Percentiles rank a stretch among this genome's conserved stretches.
phyloP scores from a whole-genome alignment of 1,139 yeast genomes.

The Saccharomycopsis phalli region DNA sequence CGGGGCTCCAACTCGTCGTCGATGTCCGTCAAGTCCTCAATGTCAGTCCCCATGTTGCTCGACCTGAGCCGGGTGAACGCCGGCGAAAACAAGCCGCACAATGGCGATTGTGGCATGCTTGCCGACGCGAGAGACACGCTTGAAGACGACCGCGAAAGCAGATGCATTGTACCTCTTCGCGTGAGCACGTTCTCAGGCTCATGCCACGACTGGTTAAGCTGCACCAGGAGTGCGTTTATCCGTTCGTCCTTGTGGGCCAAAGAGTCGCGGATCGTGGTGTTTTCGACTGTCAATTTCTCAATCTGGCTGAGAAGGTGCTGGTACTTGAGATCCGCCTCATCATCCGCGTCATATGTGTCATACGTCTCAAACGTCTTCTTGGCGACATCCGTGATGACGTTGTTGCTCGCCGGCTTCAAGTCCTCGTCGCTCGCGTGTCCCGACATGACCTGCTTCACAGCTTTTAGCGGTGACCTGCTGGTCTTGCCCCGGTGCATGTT shows the following conservation, averaged over 20 bases:
- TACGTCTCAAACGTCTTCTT: background rate
- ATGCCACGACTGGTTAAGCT: conserved; percentile 1
- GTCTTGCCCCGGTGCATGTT: conserved; percentile 8
- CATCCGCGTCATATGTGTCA: conserved; percentile 1
- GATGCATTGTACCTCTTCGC: background rate
- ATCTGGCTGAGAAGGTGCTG: conserved; percentile 1
- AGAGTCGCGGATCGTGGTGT: background rate
- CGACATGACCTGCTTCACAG: background rate
- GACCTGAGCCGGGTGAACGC: conserved; percentile 1
- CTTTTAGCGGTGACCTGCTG: background rate
- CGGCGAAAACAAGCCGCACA: conserved; percentile 16
- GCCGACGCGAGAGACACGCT: conserved; percentile 7
- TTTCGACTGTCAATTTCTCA: conserved; percentile 5
- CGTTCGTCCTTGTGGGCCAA: conserved; percentile 4
- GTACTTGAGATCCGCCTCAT: conserved; percentile 4
- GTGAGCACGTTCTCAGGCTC: background rate
- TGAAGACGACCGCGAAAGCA: conserved; percentile 11
- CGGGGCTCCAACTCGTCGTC: conserved; percentile 11
- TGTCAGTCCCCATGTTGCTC: background rate
- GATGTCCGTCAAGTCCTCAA: conserved; percentile 11
- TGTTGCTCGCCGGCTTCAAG: conserved; percentile 1
- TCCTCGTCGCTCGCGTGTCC: conserved; percentile 11
- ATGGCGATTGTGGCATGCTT: conserved; percentile 12
- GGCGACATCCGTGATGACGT: conserved; percentile 10
- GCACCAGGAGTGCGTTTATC: conserved; percentile 4